Percentiles rank a stretch among this genome's conserved stretches.
Evolutionary conservation across 192 early-diverging fungal genomes (phyloP).

Genomic region (Coemansia sp.): DNA sequence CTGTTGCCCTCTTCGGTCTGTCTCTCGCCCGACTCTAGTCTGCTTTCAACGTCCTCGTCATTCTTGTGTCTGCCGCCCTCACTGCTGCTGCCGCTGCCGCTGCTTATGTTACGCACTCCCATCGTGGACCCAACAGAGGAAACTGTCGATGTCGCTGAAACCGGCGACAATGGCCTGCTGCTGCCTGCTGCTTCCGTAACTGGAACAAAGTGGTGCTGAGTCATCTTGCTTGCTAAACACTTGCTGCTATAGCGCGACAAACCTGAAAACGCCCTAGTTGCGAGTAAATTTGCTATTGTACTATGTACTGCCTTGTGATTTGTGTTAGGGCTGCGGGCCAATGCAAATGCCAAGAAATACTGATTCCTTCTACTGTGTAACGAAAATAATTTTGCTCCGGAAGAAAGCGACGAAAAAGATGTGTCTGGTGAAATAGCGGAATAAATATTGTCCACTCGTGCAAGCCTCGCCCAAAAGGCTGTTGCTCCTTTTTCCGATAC

Average conservation of each 20-base stretch:
- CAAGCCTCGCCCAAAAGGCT: neutral
- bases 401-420: conserved; percentile 1
- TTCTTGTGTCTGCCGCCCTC: neutral
- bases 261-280: neutral
- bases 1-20: conserved; percentile 7
- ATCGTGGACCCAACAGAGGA: conserved; percentile 34
- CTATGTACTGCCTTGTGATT: neutral
- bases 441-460: neutral
- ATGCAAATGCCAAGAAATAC: conserved; percentile 3
- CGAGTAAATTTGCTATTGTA: neutral
- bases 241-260: neutral
- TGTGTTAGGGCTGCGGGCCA: neutral
- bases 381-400: neutral
- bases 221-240: conserved; percentile 17
- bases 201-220: conserved; percentile 22
- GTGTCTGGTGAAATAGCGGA: neutral
- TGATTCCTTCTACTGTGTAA: neutral
- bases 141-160: conserved; percentile 35
- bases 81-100: neutral
- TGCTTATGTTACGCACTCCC: conserved; percentile 37
- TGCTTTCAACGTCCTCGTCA: conserved; percentile 20
- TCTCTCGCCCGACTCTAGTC: conserved; percentile 3
- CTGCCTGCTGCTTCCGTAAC: neutral
- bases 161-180: conserved; percentile 9
- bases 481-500: neutral